phyloP scores from a whole-genome alignment of 331 rosid genomes.

The Dryas integrifolia region DNA sequence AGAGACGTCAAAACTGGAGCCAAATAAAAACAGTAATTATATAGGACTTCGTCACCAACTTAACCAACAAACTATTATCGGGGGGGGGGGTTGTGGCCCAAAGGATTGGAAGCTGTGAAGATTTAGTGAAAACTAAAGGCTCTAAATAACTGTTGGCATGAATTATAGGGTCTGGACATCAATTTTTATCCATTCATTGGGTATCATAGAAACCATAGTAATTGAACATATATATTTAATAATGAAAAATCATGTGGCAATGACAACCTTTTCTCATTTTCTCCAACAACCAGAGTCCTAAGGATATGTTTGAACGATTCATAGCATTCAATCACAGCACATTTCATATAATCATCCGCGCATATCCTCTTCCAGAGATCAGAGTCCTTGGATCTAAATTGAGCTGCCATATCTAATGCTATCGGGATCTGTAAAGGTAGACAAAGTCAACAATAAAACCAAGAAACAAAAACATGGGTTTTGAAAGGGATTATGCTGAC shows the following conservation, averaged over 20 bases:
- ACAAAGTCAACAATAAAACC: conserved; percentile 31
- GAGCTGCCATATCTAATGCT: conserved; percentile 96
- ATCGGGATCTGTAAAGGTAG: conserved; percentile 71
- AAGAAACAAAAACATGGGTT: conserved; percentile 17
- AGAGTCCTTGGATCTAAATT: conserved; percentile 72
- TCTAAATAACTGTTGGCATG: neutral
- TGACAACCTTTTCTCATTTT: conserved; percentile 76
- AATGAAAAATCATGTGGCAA: conserved; percentile 25
- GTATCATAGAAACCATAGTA: neutral
- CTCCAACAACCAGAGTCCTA: conserved; percentile 70
- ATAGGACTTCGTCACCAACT: neutral
- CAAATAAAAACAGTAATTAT: neutral
- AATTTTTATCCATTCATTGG: neutral
- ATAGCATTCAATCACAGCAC: conserved; percentile 95
- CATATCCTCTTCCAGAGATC: conserved; percentile 97
- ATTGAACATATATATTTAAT: conserved; percentile 7
- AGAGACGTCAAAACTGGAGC: neutral
- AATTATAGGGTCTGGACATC: neutral
- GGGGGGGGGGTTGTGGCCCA: neutral
- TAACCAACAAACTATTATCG: neutral
- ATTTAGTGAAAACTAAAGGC: neutral
- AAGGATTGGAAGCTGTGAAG: conserved; percentile 10
- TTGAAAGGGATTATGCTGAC: conserved; percentile 39
- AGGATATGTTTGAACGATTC: conserved; percentile 79
- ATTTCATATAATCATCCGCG: conserved; percentile 91